These are phyloP conservation scores for Spergularia bocconei DNA, from an alignment of 148 eudicot genomes.

Conservation along the genomic window DNA sequence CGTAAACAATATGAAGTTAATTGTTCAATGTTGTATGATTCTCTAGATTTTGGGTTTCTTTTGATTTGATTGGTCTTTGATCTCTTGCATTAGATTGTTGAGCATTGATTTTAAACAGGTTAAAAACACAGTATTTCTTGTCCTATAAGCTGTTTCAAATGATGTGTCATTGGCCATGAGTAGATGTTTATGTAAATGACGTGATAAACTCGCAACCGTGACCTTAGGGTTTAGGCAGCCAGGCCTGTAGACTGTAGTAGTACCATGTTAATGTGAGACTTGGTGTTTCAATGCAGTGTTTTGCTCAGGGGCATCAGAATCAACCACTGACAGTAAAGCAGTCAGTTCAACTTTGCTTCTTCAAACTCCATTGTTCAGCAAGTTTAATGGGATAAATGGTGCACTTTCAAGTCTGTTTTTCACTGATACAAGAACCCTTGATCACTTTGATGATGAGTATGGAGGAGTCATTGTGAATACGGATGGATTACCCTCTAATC, in stretches of 20 bases:
- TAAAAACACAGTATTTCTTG: neutral
- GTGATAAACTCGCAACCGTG: neutral
- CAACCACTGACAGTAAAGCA: constrained; percentile 32
- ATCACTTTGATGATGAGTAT: constrained; percentile 68
- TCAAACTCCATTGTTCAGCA: constrained; percentile 29
- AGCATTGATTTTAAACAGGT: neutral
- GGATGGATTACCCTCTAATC: constrained; percentile 54
- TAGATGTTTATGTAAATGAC: no score
- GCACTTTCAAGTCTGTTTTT: constrained; percentile 33
- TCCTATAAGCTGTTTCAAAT: neutral
- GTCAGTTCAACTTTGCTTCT: constrained; percentile 36
- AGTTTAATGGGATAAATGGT: constrained; percentile 46
- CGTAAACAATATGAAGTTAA: no score
- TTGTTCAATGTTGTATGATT: no score
- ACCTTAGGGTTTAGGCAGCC: neutral
- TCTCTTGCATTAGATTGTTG: neutral
- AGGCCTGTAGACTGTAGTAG: neutral
- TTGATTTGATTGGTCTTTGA: neutral
- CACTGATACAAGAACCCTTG: constrained; percentile 39
- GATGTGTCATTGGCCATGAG: no score
- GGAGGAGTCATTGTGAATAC: constrained; percentile 69
- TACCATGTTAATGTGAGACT: neutral
- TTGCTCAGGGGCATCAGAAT: constrained; percentile 31
- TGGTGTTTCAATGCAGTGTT: constrained; percentile 30
- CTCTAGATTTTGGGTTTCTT: neutral